Base-by-base conservation (phyloP, 441 rosid species). In the Corymbia citriodora region DNA sequence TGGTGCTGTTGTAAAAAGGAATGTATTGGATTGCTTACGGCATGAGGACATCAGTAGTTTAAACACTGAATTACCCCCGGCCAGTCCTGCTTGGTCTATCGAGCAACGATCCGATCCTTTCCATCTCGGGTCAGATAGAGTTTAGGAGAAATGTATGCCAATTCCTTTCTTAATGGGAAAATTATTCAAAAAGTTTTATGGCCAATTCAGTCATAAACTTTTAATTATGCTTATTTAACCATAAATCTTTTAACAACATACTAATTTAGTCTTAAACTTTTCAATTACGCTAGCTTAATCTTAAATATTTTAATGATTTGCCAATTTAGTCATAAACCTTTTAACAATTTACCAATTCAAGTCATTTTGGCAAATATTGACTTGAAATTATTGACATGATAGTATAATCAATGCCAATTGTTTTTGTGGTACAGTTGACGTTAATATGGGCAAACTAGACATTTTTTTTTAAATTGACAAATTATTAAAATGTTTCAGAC, bases 361-460 rank as follows among this genome's bases (percentile, higher is more conserved):
- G 36, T 65, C 1, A n/a, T 65, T 65, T 3, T 2, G 4, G 1
- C 0, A 0, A 65, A 65, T 65, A 12, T 31, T 68, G 3, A 1
- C 2, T 0, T 0, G 3, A 31, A 68, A 31, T 68, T 4, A 6
- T 1, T 68, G 0, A 31, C 4, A 3, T 68, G 3, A 17, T 15
- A 14, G 16, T 65, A 0, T 65, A 65, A 29, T 65, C 5, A 7
- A 0, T 65, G 17, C 8, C 7, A 1, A 15, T 7, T 0, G 1
- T 0, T 14, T 2, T 5, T 0, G 2, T 29, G 36, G 31, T 1
- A 63, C 7, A 7, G 4, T 0, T 0, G 0, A 13, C 10, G 1
- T 10, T 29, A 14, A 63, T 2, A 2, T 7, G 15, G 27, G 4
- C 3, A 23, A 57, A 23, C 23, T 57, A 23, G 9, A 10, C 13